Evolutionary conservation across 768 basidiomycete species (phyloP).

Genomic region (Neoboletus magnificus): DNA sequence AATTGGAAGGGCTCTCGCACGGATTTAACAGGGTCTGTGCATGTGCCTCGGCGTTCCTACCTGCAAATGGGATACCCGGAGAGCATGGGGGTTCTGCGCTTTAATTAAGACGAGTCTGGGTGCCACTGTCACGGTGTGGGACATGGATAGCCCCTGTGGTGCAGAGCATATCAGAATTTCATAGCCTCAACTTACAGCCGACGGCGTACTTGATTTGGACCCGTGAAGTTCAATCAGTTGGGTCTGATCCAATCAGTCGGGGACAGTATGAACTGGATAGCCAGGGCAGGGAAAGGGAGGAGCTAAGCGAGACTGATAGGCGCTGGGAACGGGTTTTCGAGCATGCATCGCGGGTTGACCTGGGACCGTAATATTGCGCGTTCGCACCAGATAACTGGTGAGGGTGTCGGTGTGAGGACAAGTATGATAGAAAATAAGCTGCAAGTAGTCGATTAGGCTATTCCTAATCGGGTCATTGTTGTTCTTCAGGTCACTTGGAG

Average conservation of each 20-base stretch:
- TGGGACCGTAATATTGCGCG: neutral
- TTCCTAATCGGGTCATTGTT: neutral
- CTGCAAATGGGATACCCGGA: neutral
- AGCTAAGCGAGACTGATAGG: neutral
- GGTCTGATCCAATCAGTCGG: conserved; percentile 16
- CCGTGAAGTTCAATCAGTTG: conserved; percentile 10
- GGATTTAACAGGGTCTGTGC: neutral
- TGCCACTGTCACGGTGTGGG: neutral
- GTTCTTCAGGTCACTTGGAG: neutral
- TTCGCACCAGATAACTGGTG: neutral
- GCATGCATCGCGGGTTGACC: conserved; percentile 1
- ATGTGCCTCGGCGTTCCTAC: conserved; percentile 5
- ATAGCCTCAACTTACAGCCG: conserved; percentile 3
- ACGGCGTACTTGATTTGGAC: conserved; percentile 1
- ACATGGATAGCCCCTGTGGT: conserved; percentile 2
- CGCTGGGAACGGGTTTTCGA: neutral
- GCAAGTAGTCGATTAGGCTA: neutral
- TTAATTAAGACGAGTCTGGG: neutral
- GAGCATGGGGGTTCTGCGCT: neutral
- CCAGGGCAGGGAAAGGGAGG: neutral
- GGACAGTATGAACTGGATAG: neutral
- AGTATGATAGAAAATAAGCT: neutral
- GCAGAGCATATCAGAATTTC: neutral
- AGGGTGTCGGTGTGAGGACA: neutral
- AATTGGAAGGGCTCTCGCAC: neutral